Conservation (phyloP, 2,329 filamentous ascomycete genomes). For the Exophiala xenobiotica region DNA sequence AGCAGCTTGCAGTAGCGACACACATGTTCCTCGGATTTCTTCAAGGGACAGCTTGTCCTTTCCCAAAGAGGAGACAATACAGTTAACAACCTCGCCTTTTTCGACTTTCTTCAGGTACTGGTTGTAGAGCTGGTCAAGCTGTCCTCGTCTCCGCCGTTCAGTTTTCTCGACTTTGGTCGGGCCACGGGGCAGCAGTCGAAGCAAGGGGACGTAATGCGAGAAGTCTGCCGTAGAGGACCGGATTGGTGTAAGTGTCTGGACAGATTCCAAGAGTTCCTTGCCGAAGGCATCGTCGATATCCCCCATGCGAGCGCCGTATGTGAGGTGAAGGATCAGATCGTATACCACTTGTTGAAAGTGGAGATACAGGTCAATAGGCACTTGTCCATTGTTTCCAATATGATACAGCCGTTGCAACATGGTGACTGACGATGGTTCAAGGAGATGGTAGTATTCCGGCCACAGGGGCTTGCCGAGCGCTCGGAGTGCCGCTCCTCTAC, state of each 20-base stretch:
- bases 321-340: constrained; percentile 5
- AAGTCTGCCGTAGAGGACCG: constrained; percentile 5
- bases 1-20: constrained; percentile 10
- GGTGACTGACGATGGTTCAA: constrained; percentile 7
- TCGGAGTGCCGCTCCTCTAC: constrained; percentile 5
- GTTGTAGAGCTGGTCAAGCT: constrained; percentile 2
- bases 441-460: constrained; percentile 9
- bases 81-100: background rate
- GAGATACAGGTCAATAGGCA: constrained; percentile 2
- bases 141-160: background rate
- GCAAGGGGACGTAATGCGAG: constrained; percentile 2
- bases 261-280: background rate
- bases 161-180: background rate
- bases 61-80: constrained; percentile 6
- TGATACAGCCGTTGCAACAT: background rate
- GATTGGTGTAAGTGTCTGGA: background rate
- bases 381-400: background rate
- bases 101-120: background rate
- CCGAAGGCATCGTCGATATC: constrained; percentile 1
- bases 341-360: constrained; percentile 4
- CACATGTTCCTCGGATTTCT: constrained; percentile 7
- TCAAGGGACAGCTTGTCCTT: constrained; percentile 4
- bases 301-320: constrained; percentile 7
- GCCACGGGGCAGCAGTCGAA: background rate
- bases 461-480: constrained; percentile 10